Evolutionary conservation across 2,329 filamentous ascomycete species (phyloP), one percentile per base, ranked within the genome.

Genomic region (Alternaria sp.): DNA sequence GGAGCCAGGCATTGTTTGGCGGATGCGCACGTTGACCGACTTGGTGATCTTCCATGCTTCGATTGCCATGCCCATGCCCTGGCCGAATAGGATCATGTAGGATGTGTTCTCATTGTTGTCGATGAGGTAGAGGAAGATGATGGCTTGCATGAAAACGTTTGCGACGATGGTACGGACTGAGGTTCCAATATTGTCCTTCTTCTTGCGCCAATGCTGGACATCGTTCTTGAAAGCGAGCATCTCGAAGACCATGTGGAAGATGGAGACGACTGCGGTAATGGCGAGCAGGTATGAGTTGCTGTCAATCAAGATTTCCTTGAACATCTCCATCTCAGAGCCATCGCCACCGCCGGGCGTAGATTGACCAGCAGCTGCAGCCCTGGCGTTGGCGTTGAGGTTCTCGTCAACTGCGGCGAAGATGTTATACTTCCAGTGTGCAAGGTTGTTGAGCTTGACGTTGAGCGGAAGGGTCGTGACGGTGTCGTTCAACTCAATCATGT

Each of bases 161-260:
- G 93, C 93, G 61, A 99, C 85, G 75, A 99, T 99, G 30, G 95
- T 96, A 61, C 96, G 93, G 63, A 99, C 91, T 1, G 94, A 97
- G 49, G 97, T 97, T 67, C 96, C 96, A 26, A 99, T 92, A 62
- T 97, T 96, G 83, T 98, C 96, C 86, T 99, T 99, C 90, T 99
- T 99, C 85, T 98, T 97, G 78, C 94, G 93, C 89, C 96, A 99
- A 82, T 99, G 96, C 52, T 93, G 85, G 78, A 99, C 97, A 78
- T 99, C 96, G 77, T 91, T 97, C 76, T 97, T 97, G 84, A 99
- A 99, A 2, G 96, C 96, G 32, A 99, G 87, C 76, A 92, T 94
- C 82, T 99, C 96, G 67, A 99, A 95, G 71, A 99, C 85, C 87
- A 97, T 93, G 82, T 99, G 96, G 43, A 96, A 86, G 61, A 99